A percentile compares a stretch with the other conserved stretches of the same genome.
Evolutionary conservation across 2,329 filamentous ascomycete species (phyloP).

Genomic region (Zymoseptoria brevis): DNA sequence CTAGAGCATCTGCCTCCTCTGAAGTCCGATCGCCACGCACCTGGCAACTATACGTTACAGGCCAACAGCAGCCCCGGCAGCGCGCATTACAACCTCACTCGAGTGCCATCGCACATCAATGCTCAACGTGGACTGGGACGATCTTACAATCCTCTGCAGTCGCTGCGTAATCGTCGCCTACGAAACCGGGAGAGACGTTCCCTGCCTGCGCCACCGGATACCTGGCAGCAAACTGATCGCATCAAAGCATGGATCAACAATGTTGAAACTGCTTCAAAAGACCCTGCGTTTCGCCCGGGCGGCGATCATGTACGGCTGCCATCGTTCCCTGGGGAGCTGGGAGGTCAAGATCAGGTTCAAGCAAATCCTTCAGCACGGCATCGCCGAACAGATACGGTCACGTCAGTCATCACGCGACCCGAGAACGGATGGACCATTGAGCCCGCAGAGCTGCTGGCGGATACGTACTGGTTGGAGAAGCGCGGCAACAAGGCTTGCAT

Average conservation of each 20-base stretch:
- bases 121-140: constrained; percentile 50
- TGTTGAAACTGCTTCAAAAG: constrained; percentile 45
- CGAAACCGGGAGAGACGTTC: constrained; percentile 67
- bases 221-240: constrained; percentile 64
- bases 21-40: constrained; percentile 39
- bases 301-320: constrained; percentile 26
- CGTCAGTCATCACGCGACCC: constrained; percentile 58
- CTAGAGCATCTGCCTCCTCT: constrained; percentile 73
- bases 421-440: constrained; percentile 78
- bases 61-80: constrained; percentile 37
- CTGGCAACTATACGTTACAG: constrained; percentile 34
- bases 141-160: constrained; percentile 83
- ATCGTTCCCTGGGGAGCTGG: constrained; percentile 21
- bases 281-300: constrained; percentile 32
- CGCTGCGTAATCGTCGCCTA: constrained; percentile 81
- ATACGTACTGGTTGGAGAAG: constrained; percentile 84
- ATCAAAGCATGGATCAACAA: constrained; percentile 72
- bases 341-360: constrained; percentile 9
- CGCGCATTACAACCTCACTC: constrained; percentile 32
- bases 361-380: constrained; percentile 19
- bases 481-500: constrained; percentile 70
- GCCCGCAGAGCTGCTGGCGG: constrained; percentile 78
- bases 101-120: constrained; percentile 32
- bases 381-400: constrained; percentile 34
- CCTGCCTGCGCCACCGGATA: constrained; percentile 66